Conservation (phyloP, 2,329 filamentous ascomycete species). For the Penicillium palitans region DNA sequence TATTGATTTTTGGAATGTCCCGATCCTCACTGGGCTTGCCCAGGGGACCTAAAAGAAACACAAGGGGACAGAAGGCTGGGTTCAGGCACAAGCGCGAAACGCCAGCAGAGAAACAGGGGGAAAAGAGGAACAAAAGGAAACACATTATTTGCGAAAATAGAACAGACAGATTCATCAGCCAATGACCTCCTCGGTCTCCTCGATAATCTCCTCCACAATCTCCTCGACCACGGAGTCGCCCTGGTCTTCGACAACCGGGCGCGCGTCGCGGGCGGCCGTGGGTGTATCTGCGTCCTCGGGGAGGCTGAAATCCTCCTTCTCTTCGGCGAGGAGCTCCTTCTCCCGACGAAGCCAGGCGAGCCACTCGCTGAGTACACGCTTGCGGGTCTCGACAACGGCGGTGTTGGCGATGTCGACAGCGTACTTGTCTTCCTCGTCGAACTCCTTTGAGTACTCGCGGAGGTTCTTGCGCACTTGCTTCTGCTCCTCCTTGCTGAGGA, state of each 20-base stretch:
- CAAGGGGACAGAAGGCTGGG: constrained; percentile 31
- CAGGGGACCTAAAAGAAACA: constrained; percentile 29
- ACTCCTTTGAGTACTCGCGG: constrained; percentile 89
- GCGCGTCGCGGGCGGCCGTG: constrained; percentile 52
- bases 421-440: constrained; percentile 92
- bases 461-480: constrained; percentile 98
- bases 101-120: constrained; percentile 26
- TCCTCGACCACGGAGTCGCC: constrained; percentile 81
- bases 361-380: constrained; percentile 85
- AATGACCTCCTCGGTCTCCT: constrained; percentile 78
- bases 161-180: constrained; percentile 35
- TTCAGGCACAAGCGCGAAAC: constrained; percentile 23
- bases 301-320: constrained; percentile 67
- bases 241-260: constrained; percentile 61
- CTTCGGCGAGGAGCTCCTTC: constrained; percentile 69
- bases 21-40: constrained; percentile 22
- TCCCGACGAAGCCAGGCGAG: constrained; percentile 74
- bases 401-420: constrained; percentile 92
- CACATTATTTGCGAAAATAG: constrained; percentile 35
- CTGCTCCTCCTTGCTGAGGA: constrained; percentile 95
- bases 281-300: constrained; percentile 64
- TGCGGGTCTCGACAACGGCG: constrained; percentile 85
- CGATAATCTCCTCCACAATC: constrained; percentile 79
- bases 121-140: constrained; percentile 29
- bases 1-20: constrained; percentile 31